phyloP scores from a whole-genome alignment of 441 rosid genomes.

The Caryocar brasiliense region DNA sequence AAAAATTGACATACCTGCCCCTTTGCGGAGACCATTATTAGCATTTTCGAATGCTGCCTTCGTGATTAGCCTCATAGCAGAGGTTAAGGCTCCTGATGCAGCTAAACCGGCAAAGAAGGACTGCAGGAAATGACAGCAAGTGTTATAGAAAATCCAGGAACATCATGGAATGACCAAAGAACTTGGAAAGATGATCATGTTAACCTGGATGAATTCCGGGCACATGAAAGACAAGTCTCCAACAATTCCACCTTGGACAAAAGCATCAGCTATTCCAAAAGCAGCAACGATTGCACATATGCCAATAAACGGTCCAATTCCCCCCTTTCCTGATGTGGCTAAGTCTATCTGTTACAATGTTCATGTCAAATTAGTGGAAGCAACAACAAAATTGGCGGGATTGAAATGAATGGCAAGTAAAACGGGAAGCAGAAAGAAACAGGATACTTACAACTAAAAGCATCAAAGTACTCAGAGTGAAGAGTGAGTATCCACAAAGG shows the following conservation, averaged over 20 bases:
- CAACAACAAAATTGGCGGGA: no score
- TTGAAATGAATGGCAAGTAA: no score
- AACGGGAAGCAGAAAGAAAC: no score
- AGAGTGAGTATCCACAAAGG: slow-evolving; percentile 43
- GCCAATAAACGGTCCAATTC: slow-evolving; percentile 48
- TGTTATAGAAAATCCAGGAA: no score
- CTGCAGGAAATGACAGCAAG: no score
- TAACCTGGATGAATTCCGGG: slow-evolving; percentile 84
- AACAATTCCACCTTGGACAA: slow-evolving; percentile 72
- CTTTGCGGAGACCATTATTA: slow-evolving; percentile 56
- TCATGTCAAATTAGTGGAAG: no score
- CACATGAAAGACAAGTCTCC: slow-evolving; percentile 81
- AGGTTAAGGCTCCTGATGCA: slow-evolving; percentile 57
- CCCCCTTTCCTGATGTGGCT: slow-evolving; percentile 58
- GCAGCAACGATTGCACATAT: slow-evolving; percentile 49
- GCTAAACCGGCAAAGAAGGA: slow-evolving; percentile 57
- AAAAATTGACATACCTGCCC: slow-evolving; percentile 45
- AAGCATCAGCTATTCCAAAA: slow-evolving; percentile 71
- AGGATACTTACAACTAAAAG: slow-evolving; percentile 49
- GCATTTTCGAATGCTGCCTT: slow-evolving; percentile 59
- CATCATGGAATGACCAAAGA: no score
- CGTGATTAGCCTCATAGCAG: slow-evolving; percentile 56
- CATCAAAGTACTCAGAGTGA: slow-evolving; percentile 42
- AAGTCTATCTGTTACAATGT: slow-evolving; percentile 52
- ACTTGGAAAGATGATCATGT: no score